Conservation (phyloP, 2,329 filamentous ascomycete genomes). For the Hymenoscyphus albidus region DNA sequence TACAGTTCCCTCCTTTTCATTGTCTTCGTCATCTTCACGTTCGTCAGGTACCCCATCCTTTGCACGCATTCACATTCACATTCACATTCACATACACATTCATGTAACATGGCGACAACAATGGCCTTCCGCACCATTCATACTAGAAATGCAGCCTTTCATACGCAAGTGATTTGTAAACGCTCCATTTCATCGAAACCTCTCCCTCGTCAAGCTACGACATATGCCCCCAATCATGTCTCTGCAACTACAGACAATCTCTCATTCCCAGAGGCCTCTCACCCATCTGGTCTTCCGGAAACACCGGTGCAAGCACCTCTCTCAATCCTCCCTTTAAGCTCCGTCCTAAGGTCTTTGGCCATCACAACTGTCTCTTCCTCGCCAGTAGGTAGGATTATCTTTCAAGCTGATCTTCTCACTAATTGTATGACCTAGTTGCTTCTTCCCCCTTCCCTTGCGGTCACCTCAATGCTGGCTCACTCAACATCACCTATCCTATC, state of each 20-base stretch:
- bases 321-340: slow-evolving; percentile 61
- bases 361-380: slow-evolving; percentile 70
- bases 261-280: slow-evolving; percentile 11
- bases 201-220: slow-evolving; percentile 22
- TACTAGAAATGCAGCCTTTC: slow-evolving; percentile 12
- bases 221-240: slow-evolving; percentile 18
- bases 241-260: slow-evolving; percentile 16
- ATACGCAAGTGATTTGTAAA: not conserved
- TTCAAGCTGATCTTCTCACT: slow-evolving; percentile 21
- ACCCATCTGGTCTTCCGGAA: slow-evolving; percentile 13
- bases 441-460: slow-evolving; percentile 63
- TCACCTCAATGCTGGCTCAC: slow-evolving; percentile 67
- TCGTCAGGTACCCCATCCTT: not conserved
- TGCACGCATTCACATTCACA: not conserved
- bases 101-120: slow-evolving; percentile 23
- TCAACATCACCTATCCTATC: slow-evolving; percentile 63
- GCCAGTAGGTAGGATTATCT: slow-evolving; percentile 34
- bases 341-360: slow-evolving; percentile 64
- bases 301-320: slow-evolving; percentile 44
- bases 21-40: not conserved
- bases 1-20: not conserved
- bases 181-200: slow-evolving; percentile 28
- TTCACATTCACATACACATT: not conserved
- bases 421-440: slow-evolving; percentile 43
- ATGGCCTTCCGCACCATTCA: slow-evolving; percentile 18